Base-by-base conservation (phyloP, 352 stramenopile species). In the Phytophthora colocasiae region DNA sequence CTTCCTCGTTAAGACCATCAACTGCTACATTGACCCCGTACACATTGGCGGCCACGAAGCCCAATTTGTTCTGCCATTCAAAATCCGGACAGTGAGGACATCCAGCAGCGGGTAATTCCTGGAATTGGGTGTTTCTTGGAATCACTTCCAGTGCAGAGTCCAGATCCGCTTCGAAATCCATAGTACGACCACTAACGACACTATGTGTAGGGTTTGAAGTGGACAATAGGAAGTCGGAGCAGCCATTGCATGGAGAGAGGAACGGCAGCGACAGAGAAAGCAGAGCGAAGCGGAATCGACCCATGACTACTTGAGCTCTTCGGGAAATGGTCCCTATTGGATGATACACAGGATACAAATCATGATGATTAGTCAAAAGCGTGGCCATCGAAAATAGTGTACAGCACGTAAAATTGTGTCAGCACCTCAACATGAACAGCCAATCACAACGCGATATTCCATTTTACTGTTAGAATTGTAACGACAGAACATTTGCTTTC, bases 191-290 rank as follows among this genome's bases (percentile, higher is more conserved):
- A 24, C 71, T 86, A 32, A 89, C 39, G 53, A 87, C 76, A 44
- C 52, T 70, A 9, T 4, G 46, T 12, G 54, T 45, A 1, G 59
- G 61, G 31, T 22, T 53, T 8, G 59, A 63, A 29, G 60, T 27
- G 45, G 89, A 87, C 15, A 90, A 63, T 9, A 81, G 45, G 55
- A 92, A 90, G 63, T 92, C 84, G 3, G 73, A 90, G 69, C 84
- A 92, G 0, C 36, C 53, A 32, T 22, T 31, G 14, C 19, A 38
- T 8, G 14, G 27, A 45, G 57, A 39, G 36, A 52, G 27, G n/a
- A 54, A 7, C 22, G 34, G 45, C 22, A 57, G 14, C 15, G 46
- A 17, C 29, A 64, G 34, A 24, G 58, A 31, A 6, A 48, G 22
- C 11, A 36, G 31, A 34, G 29, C 29, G 29, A 34, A 34, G 0